phyloP scores from a whole-genome alignment of 78 protist genomes.

The Trichosphaerium sp. region DNA sequence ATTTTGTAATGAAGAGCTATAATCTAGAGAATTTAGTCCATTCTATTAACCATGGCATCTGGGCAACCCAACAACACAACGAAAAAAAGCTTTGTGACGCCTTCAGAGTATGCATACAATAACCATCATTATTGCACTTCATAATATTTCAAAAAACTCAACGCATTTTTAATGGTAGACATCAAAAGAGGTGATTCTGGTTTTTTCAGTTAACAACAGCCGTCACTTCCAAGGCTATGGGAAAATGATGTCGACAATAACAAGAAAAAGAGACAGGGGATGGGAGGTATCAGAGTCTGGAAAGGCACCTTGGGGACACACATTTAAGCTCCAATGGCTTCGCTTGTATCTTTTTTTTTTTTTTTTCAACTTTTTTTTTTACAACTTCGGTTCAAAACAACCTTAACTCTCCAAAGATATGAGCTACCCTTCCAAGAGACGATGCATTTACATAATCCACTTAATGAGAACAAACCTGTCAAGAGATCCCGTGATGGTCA shows the following conservation, averaged over 20 bases:
- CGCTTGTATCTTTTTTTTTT: background rate
- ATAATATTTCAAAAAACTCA: too few relatives aligned
- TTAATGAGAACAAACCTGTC: background rate
- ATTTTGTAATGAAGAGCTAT: background rate
- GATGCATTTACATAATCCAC: background rate
- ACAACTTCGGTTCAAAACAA: too few relatives aligned
- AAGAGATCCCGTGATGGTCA: conserved; percentile 2
- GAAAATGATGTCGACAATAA: background rate
- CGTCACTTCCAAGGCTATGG: conserved; percentile 1
- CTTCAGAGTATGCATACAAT: background rate
- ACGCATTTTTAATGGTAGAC: too few relatives aligned
- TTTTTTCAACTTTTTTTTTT: too few relatives aligned
- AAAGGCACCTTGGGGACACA: background rate
- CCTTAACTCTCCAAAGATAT: too few relatives aligned
- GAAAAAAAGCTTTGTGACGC: background rate
- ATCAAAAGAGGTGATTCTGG: background rate
- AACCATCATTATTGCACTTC: too few relatives aligned
- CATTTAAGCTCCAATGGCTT: background rate
- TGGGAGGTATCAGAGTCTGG: background rate
- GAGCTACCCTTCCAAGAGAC: background rate
- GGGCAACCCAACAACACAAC: background rate
- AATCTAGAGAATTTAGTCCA: background rate
- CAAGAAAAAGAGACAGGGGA: too few relatives aligned
- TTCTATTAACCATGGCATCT: background rate
- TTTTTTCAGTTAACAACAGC: background rate